Base-by-base conservation (phyloP, 2,329 filamentous ascomycete species). In the Fonsecaea multimorphosa region DNA sequence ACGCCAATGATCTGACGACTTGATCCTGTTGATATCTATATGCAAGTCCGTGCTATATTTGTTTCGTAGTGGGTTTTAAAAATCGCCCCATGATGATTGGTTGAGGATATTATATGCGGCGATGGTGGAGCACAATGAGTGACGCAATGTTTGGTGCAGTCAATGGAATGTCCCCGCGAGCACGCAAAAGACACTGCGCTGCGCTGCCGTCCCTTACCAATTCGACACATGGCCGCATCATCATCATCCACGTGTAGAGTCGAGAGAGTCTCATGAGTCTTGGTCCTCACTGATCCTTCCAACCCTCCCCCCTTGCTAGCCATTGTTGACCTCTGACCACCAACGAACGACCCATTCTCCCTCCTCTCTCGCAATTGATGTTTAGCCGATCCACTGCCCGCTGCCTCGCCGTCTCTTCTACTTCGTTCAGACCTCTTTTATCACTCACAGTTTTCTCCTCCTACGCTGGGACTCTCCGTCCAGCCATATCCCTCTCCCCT, bases 401-500 rank as follows among this genome's bases (percentile, higher is more conserved):
- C 49, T 44, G 24, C 24, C 40, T 61, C 22, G 46, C 40, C 58
- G 65, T 61, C 31, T 44, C 59, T 54, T 56, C 58, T 57, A 31
- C 52, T 63, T 59, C 56, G 32, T 67, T 29, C 44, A 63, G 51
- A 55, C 56, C 59, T 57, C 36, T 24, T 36, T 53, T 60, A 32
- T 49, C 40, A 34, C 22, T 34, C 19, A 24, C 2, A 36, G 24
- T 36, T 52, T 63, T n/a, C 58, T 52, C 22, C 12, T 36, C 40
- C 29, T 31, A 4, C 29, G 40, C 31, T 49, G 44, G 7, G 6
- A n/a, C n/a, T n/a, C 19, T 12, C 8, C 44, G 44, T 24, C 44
- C 44, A 24, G 44, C 7, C 44, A 9, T 22, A 24, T 11, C 19
- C 44, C 19, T 49, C 44, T 24, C 19, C 44, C 11, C 19, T 16